Percentiles rank a stretch among this genome's conserved stretches.
These are phyloP conservation scores for Cercospora zeina DNA, from an alignment of 2,329 filamentous ascomycete genomes.

Conservation along the genomic window DNA sequence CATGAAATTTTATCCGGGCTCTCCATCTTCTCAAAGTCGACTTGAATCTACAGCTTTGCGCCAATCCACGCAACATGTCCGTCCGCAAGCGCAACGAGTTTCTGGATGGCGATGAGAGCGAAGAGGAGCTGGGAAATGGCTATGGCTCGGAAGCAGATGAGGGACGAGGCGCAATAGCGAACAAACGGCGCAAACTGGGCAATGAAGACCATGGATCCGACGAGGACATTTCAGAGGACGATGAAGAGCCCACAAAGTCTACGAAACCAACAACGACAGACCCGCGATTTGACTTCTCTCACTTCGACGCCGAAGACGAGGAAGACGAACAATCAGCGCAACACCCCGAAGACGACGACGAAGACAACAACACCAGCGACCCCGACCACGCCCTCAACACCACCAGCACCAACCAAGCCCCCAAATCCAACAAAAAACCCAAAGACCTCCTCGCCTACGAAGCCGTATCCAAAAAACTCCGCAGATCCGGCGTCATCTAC, in stretches of 20 bases:
- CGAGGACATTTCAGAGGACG: slow-evolving; percentile 29
- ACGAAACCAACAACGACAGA: slow-evolving; percentile 10
- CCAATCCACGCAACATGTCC: slow-evolving; percentile 54
- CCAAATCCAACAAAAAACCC: too few species aligned
- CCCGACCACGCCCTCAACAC: slow-evolving; percentile 21
- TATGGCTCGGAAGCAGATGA: slow-evolving; percentile 71
- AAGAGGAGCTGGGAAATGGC: slow-evolving; percentile 49
- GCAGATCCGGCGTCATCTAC: slow-evolving; percentile 78
- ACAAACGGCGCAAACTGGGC: slow-evolving; percentile 65
- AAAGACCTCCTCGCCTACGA: slow-evolving; percentile 69
- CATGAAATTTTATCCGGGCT: slow-evolving; percentile 11
- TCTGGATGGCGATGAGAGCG: slow-evolving; percentile 54
- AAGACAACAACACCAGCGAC: slow-evolving; percentile 17
- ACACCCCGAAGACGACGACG: slow-evolving; percentile 21
- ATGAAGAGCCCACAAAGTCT: slow-evolving; percentile 20
- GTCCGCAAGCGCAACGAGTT: slow-evolving; percentile 72
- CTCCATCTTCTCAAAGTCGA: neutral
- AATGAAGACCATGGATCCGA: slow-evolving; percentile 42
- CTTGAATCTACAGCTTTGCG: neutral
- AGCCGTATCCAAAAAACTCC: slow-evolving; percentile 62
- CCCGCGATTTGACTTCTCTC: slow-evolving; percentile 23
- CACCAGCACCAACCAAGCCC: slow-evolving; percentile 15
- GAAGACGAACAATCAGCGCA: slow-evolving; percentile 32
- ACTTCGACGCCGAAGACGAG: slow-evolving; percentile 25
- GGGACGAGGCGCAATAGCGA: slow-evolving; percentile 58